These are phyloP conservation scores for Wickerhamomyces queroliae DNA, from an alignment of 805 yeast species.

Conservation along the genomic window DNA sequence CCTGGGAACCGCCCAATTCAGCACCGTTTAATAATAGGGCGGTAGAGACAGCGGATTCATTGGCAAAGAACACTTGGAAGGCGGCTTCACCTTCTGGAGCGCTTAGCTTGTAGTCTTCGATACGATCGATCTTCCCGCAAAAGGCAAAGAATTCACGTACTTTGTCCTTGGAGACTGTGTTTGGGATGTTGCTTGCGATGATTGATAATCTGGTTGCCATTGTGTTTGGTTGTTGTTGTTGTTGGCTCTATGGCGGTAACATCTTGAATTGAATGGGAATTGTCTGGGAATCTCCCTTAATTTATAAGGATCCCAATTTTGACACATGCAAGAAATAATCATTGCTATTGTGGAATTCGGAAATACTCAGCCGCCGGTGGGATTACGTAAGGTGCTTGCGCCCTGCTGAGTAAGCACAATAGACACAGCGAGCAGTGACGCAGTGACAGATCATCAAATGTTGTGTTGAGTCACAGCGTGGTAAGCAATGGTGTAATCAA, in stretches of 20 bases:
- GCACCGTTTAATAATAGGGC: constrained; percentile 71
- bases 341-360: too few relatives aligned
- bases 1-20: constrained; percentile 55
- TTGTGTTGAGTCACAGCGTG: too few relatives aligned
- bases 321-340: too few relatives aligned
- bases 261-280: background rate
- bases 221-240: background rate
- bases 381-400: too few relatives aligned
- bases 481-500: too few relatives aligned
- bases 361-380: too few relatives aligned
- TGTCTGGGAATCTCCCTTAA: too few relatives aligned
- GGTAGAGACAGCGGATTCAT: constrained; percentile 58
- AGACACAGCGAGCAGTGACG: too few relatives aligned
- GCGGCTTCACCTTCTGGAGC: constrained; percentile 8
- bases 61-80: constrained; percentile 45
- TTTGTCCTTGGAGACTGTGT: constrained; percentile 41
- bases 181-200: constrained; percentile 52
- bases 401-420: too few relatives aligned
- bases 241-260: background rate
- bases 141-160: constrained; percentile 65
- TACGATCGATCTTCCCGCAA: constrained; percentile 50
- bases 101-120: constrained; percentile 10
- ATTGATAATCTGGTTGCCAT: constrained; percentile 17
- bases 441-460: too few relatives aligned
- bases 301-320: too few relatives aligned